Evolutionary conservation across 179 eudicot species (phyloP).

Genomic region (Beta lomatogona): DNA sequence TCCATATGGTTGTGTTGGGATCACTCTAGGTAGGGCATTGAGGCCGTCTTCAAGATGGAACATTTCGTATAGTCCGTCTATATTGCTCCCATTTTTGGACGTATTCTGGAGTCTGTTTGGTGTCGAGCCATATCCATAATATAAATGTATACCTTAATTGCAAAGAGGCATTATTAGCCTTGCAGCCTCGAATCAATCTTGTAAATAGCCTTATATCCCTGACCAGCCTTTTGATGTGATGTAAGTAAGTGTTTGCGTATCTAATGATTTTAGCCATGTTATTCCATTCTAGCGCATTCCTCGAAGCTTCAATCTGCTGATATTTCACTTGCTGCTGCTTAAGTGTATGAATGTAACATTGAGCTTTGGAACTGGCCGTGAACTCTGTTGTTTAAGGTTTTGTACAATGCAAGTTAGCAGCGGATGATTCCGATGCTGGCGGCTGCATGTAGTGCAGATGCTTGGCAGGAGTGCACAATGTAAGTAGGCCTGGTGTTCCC

Average conservation of each 20-base stretch:
- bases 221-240: constrained; percentile 31
- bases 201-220: constrained; percentile 32
- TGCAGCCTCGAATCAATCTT: constrained; percentile 20
- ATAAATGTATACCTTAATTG: constrained; percentile 33
- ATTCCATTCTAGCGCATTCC: background rate
- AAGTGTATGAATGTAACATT: background rate
- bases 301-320: background rate
- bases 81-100: constrained; percentile 37
- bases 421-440: background rate
- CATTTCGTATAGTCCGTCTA: constrained; percentile 15
- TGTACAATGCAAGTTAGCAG: constrained; percentile 7
- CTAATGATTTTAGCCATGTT: constrained; percentile 21
- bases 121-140: constrained; percentile 21
- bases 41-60: constrained; percentile 21
- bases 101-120: constrained; percentile 34
- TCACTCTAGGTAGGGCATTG: constrained; percentile 17
- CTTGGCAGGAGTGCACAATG: background rate
- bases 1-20: constrained; percentile 13
- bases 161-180: constrained; percentile 35
- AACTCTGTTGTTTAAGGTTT: background rate
- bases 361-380: background rate
- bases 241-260: constrained; percentile 35
- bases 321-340: background rate
- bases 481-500: background rate
- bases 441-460: background rate